Evolutionary conservation across 2,329 filamentous ascomycete genomes (phyloP), one percentile per base, ranked within the genome.

Genomic region (Rhinocladiella similis): DNA sequence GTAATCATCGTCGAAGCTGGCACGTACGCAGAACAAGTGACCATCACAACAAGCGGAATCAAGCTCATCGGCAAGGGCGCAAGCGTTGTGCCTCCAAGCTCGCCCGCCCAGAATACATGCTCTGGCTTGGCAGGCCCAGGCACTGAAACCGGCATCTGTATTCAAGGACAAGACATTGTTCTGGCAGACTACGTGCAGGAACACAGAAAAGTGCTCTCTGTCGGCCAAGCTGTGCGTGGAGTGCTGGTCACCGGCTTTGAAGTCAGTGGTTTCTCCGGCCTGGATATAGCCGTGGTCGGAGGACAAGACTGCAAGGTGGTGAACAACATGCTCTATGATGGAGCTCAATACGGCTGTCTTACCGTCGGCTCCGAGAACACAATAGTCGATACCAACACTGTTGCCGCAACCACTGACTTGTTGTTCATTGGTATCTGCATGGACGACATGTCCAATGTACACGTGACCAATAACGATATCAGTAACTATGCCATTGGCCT

Each of bases 11-110:
- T 62, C n/a, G 54, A 39, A 38, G 53, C 56, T 4, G 59, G 56
- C 22, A 62, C 56, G 3, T 62, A 62, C 46, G 45, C 56, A 16
- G 57, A 62, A 48, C 57, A 62, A 38, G 33, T 62, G 22, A 54
- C 57, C 16, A 50, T 62, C 25, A 53, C 38, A 14, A 56, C 48
- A 12, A 41, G 54, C 36, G 53, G 53, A 10, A 43, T 56, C 16
- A 41, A 33, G 22, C 38, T 62, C 38, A 35, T 62, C 19, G 56
- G 56, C 35, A 47, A 39, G 29, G 59, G 59, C 7, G 59, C 59
- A 12, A 50, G 54, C n/a, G 47, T 62, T 13, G 57, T 60, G 7
- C 59, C 59, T 35, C 59, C 59, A 3, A 20, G n/a, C 9, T 36
- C 41, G 13, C 29, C 42, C 10, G 39, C 22, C 2, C 18, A 46